Evolutionary conservation across 306 rosid species (phyloP).

Genomic region (Rubus parviflorus): DNA sequence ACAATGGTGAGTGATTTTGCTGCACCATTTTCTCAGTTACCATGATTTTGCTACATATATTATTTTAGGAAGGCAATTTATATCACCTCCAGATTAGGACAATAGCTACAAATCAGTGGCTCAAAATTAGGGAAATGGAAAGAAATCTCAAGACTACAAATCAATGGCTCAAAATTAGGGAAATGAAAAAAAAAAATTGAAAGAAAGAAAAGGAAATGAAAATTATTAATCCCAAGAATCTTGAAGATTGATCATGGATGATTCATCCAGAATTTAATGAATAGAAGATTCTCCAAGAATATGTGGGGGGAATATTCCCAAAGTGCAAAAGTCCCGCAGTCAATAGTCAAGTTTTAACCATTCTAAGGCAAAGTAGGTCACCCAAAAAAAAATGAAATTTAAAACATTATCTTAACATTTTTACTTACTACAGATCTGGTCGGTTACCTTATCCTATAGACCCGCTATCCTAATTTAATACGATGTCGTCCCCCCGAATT

Average conservation of each 20-base stretch:
- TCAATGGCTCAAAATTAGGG: conserved; percentile 3
- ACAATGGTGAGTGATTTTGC: too few relatives aligned
- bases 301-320: conserved; percentile 23
- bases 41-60: too few relatives aligned
- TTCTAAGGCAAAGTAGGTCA: not conserved
- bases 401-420: too few relatives aligned
- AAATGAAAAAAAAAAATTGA: not conserved
- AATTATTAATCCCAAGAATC: not conserved
- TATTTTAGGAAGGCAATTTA: too few relatives aligned
- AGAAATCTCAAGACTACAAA: not conserved
- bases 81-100: too few relatives aligned
- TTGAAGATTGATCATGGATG: not conserved
- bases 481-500: not conserved
- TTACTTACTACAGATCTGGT: conserved; percentile 16
- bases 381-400: not conserved
- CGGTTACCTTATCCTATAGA: conserved; percentile 43
- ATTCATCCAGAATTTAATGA: conserved; percentile 9
- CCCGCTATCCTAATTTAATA: conserved; percentile 19
- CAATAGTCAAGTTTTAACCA: not conserved
- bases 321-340: not conserved
- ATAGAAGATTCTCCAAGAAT: conserved; percentile 15
- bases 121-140: not conserved
- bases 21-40: too few relatives aligned
- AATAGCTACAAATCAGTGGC: not conserved
- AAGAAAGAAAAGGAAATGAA: too few relatives aligned